Conservation (phyloP, 2,329 filamentous ascomycete genomes). For the Exophiala lecanii-corni region DNA sequence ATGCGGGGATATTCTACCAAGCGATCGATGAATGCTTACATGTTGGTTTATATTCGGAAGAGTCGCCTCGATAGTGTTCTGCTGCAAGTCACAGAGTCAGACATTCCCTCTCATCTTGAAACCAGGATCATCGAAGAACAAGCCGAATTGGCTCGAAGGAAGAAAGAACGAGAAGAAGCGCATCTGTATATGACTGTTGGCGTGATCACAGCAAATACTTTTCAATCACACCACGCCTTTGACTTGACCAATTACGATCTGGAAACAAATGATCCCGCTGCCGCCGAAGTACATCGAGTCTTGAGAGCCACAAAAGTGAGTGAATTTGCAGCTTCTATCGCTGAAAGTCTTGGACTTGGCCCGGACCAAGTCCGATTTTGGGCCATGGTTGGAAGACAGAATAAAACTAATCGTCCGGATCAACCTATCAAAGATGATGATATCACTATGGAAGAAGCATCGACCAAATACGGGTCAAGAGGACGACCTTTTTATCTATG, state of each 20-base stretch:
- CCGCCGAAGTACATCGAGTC: slow-evolving; percentile 67
- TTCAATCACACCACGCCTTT: slow-evolving; percentile 74
- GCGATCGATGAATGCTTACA: slow-evolving; percentile 84
- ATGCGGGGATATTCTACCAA: slow-evolving; percentile 61
- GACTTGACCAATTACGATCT: slow-evolving; percentile 71
- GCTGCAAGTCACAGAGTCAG: slow-evolving; percentile 66
- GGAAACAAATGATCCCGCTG: slow-evolving; percentile 59
- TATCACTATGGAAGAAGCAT: slow-evolving; percentile 72
- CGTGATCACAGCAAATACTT: slow-evolving; percentile 76
- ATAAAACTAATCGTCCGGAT: slow-evolving; percentile 91
- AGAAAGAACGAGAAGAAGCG: slow-evolving; percentile 87
- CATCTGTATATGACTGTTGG: slow-evolving; percentile 86
- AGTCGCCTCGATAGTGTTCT: slow-evolving; percentile 78
- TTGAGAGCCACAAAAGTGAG: slow-evolving; percentile 70
- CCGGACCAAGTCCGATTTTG: slow-evolving; percentile 73
- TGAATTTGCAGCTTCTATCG: slow-evolving; percentile 69
- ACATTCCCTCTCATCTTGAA: slow-evolving; percentile 78
- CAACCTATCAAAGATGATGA: slow-evolving; percentile 73
- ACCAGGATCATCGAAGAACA: slow-evolving; percentile 76
- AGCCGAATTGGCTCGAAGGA: slow-evolving; percentile 66
- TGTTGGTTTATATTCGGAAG: slow-evolving; percentile 96
- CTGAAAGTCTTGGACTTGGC: slow-evolving; percentile 63
- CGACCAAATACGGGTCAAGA: slow-evolving; percentile 64
- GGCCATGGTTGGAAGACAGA: slow-evolving; percentile 98
- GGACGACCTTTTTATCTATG: slow-evolving; percentile 70